A percentile compares a stretch with the other conserved stretches of the same genome.
Conservation (phyloP, 148 eudicot genomes). For the Oxyria digyna region DNA sequence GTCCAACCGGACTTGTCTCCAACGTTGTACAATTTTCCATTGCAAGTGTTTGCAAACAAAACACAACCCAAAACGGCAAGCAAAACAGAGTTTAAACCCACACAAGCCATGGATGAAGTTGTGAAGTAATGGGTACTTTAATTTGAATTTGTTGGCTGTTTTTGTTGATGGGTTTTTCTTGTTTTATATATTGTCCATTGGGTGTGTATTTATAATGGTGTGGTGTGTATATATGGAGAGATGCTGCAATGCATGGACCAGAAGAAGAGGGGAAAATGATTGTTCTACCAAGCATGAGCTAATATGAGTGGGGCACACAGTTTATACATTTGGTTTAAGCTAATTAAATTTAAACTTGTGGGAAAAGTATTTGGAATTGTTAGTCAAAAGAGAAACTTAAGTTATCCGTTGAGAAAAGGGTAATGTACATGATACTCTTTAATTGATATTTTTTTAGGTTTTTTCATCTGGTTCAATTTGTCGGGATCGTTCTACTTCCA, state of each 20-base stretch:
- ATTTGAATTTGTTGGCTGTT: background rate
- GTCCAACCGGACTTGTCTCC: constrained; percentile 91
- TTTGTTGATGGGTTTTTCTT: background rate
- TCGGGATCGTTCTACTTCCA: too few species aligned
- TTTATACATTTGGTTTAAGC: background rate
- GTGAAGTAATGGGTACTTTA: background rate
- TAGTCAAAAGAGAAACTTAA: background rate
- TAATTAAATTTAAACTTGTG: background rate
- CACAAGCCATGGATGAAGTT: background rate
- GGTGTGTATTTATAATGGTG: constrained; percentile 3
- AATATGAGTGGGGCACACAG: background rate
- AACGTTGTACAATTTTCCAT: constrained; percentile 39
- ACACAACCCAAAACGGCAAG: background rate
- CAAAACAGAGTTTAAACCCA: background rate
- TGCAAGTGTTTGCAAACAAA: background rate
- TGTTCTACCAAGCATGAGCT: background rate
- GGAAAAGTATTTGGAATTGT: background rate
- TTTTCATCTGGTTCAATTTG: too few species aligned
- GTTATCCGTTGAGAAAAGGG: background rate
- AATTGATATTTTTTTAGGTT: background rate
- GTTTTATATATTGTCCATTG: background rate
- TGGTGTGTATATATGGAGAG: background rate
- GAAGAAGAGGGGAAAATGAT: background rate
- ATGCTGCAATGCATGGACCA: background rate
- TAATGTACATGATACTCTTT: background rate